Evolutionary conservation across 306 rosid genomes (phyloP), one percentile per base, ranked within the genome.

Genomic region (Glycine soja): DNA sequence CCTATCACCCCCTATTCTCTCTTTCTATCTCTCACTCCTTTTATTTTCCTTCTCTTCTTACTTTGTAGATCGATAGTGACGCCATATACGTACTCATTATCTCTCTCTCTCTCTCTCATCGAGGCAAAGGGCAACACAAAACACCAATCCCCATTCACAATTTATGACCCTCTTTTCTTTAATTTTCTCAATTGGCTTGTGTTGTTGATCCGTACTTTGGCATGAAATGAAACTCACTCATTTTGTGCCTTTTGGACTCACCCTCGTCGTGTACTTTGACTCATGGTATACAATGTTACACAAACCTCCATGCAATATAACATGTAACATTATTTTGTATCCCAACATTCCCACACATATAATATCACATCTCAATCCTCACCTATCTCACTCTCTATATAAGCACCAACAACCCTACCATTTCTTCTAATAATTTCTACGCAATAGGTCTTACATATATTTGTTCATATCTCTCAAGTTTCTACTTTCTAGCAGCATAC

Each of bases 161-260:
- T 34, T 5, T 4, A 70, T 67, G 34, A 15, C 52, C 50, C 71
- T 36, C 7, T 58, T 16, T 58, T 16, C n/a, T 51, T 24, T n/a
- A 18, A 3, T 12, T 38, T 71, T 36, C 5, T 36, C 40, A 6
- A 3, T 11, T 70, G 1, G 11, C 13, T 45, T 70, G 7, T 48
- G 4, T 3, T 34, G 4, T 34, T 24, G 30, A 24, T 24, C 40
- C 40, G 3, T 4, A 51, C 62, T 50, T 71, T 71, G 4, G 7
- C 46, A 30, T 32, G 62, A 51, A 53, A 24, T 24, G 30, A 24
- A 24, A 52, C 77, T 52, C 77, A 72, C 77, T 53, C 77, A 34
- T 72, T 72, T 72, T 72, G 77, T 72, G 77, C 77, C 77, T 52
- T 72, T 72, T 50, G 64, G 30, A 72, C 77, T 72, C 50, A 52